Evolutionary conservation across 225 moss, liverwort and hornwort species (phyloP).

Genomic region (Polytrichum formosum): DNA sequence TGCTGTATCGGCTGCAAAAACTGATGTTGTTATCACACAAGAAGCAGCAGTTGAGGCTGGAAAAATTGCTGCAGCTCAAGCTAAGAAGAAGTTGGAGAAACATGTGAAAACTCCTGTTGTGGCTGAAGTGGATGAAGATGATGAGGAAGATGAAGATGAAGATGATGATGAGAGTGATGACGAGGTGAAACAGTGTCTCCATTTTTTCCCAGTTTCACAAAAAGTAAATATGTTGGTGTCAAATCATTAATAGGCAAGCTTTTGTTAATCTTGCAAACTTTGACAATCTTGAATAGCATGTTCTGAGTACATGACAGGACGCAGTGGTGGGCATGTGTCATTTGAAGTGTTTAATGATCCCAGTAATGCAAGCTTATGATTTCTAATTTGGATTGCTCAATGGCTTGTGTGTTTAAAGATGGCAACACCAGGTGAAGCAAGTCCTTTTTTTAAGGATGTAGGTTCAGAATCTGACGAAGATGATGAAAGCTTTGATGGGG

Average conservation of each 20-base stretch:
- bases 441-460: constrained; percentile 5
- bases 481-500: constrained; percentile 15
- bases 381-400: neutral
- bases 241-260: too few relatives aligned
- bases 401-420: constrained; percentile 6
- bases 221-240: too few relatives aligned
- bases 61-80: constrained; percentile 13
- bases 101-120: constrained; percentile 5
- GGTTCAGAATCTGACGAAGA: constrained; percentile 7
- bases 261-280: too few relatives aligned
- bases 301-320: too few relatives aligned
- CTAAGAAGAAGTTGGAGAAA: constrained; percentile 4
- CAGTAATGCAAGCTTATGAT: neutral
- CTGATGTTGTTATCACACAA: neutral
- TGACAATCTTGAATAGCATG: too few relatives aligned
- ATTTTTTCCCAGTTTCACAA: neutral
- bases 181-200: constrained; percentile 1
- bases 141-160: neutral
- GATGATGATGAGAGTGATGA: constrained; percentile 7
- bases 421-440: neutral
- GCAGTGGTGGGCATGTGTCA: too few relatives aligned
- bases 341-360: too few relatives aligned
- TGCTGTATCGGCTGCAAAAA: neutral
- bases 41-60: constrained; percentile 12
- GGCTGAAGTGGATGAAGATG: constrained; percentile 2